Evolutionary conservation across 106 monocot genomes (phyloP).

Genomic region (Iris macrosiphon): DNA sequence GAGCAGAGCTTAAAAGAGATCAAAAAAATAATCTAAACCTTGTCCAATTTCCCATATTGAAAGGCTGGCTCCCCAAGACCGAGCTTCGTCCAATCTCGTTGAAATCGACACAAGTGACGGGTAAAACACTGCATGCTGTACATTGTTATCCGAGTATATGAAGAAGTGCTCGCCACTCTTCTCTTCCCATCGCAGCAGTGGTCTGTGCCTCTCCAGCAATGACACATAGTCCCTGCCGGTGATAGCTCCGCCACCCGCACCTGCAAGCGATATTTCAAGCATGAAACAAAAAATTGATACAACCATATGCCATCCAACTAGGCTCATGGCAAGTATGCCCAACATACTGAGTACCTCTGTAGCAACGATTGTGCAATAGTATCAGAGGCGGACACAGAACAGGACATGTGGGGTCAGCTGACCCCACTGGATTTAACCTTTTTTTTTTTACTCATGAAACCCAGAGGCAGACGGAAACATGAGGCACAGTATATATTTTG

Average conservation of each 20-base stretch:
- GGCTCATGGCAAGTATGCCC: too few species aligned
- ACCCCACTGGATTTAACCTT: too few species aligned
- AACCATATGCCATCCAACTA: too few species aligned
- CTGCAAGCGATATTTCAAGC: slow-evolving; percentile 10
- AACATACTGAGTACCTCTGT: too few species aligned
- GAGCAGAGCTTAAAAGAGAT: slow-evolving; percentile 42
- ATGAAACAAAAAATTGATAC: background rate
- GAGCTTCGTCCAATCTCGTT: slow-evolving; percentile 59
- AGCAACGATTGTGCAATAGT: too few species aligned
- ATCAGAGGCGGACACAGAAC: too few species aligned
- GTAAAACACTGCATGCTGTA: slow-evolving; percentile 71
- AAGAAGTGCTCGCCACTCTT: slow-evolving; percentile 81
- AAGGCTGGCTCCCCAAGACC: slow-evolving; percentile 56
- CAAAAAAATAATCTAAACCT: slow-evolving; percentile 90
- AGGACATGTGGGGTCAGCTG: too few species aligned
- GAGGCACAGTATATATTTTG: too few species aligned
- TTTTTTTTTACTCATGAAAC: too few species aligned
- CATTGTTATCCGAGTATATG: slow-evolving; percentile 44
- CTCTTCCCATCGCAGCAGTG: slow-evolving; percentile 67
- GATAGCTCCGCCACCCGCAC: slow-evolving; percentile 57
- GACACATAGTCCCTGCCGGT: slow-evolving; percentile 58
- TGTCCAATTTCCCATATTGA: slow-evolving; percentile 96
- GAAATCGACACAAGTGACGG: slow-evolving; percentile 78
- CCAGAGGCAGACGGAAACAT: too few species aligned
- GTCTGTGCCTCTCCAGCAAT: slow-evolving; percentile 59